Percentiles rank a stretch among this genome's conserved stretches.
phyloP scores from a whole-genome alignment of 177 flowering plant species.

The Vitis hybrid region DNA sequence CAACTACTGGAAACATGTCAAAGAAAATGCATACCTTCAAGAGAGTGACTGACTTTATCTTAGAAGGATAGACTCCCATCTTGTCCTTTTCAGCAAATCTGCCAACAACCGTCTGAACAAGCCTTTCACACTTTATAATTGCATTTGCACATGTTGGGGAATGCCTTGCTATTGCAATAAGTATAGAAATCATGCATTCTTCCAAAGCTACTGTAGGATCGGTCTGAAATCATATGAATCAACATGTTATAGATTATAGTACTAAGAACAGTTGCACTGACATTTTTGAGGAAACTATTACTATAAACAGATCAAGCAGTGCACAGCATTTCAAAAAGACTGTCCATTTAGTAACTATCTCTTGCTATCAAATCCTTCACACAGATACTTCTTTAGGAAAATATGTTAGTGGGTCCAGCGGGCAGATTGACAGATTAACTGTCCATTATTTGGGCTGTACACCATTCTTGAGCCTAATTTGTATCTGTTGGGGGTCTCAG shows the following conservation, averaged over 20 bases:
- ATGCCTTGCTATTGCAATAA: slow-evolving; percentile 82
- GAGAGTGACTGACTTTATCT: slow-evolving; percentile 68
- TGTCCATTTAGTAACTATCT: too few relatives aligned
- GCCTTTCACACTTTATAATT: slow-evolving; percentile 65
- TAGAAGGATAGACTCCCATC: slow-evolving; percentile 39
- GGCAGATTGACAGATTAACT: too few relatives aligned
- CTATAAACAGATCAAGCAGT: neutral
- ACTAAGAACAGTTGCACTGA: neutral
- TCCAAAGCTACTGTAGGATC: slow-evolving; percentile 59
- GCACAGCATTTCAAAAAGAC: too few relatives aligned
- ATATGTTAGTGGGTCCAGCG: too few relatives aligned
- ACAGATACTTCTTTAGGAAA: too few relatives aligned
- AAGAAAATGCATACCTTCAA: slow-evolving; percentile 49
- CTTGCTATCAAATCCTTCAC: too few relatives aligned
- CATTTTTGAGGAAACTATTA: neutral
- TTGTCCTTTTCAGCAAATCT: slow-evolving; percentile 46
- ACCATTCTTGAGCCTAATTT: too few relatives aligned
- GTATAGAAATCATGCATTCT: slow-evolving; percentile 67
- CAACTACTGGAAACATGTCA: neutral
- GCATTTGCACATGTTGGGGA: slow-evolving; percentile 80
- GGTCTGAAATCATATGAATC: slow-evolving; percentile 48
- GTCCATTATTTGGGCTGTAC: too few relatives aligned
- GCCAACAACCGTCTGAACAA: slow-evolving; percentile 57
- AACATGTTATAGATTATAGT: slow-evolving; percentile 1
- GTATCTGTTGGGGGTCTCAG: too few relatives aligned